phyloP scores from a whole-genome alignment of 495 filamentous ascomycete species.

The Aspergillus hancockii region DNA sequence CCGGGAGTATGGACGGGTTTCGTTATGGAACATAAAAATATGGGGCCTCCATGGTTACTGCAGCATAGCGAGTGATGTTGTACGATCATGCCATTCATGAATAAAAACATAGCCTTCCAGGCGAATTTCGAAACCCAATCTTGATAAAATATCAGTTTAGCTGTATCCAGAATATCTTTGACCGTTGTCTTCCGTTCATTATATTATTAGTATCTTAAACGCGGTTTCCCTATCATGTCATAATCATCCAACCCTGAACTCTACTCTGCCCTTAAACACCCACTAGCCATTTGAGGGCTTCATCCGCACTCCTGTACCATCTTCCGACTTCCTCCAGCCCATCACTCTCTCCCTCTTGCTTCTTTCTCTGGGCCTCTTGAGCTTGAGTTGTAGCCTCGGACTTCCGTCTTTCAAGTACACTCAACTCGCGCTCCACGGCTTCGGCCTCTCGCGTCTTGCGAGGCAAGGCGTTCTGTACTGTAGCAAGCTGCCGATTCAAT shows the following conservation, averaged over 20 bases:
- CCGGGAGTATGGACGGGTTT: slow-evolving; percentile 46
- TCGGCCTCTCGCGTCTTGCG: slow-evolving; percentile 72
- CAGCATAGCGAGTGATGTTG: slow-evolving; percentile 47
- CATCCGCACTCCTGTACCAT: slow-evolving; percentile 77
- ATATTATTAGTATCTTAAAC: slow-evolving; percentile 10
- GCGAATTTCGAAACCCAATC: slow-evolving; percentile 9
- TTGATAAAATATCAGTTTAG: too few relatives aligned
- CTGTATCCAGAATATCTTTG: background rate
- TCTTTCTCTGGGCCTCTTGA: slow-evolving; percentile 76
- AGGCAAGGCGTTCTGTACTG: slow-evolving; percentile 64
- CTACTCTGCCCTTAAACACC: slow-evolving; percentile 40
- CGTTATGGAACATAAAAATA: slow-evolving; percentile 39
- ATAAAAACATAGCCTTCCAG: slow-evolving; percentile 40
- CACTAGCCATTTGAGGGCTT: slow-evolving; percentile 66
- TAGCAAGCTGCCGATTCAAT: slow-evolving; percentile 67
- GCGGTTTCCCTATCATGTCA: slow-evolving; percentile 22
- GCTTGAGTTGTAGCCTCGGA: slow-evolving; percentile 67
- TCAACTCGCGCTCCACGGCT: slow-evolving; percentile 68
- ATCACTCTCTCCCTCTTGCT: slow-evolving; percentile 72
- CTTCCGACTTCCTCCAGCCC: slow-evolving; percentile 80
- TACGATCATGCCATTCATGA: slow-evolving; percentile 49
- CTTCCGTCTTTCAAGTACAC: slow-evolving; percentile 70
- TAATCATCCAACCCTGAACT: slow-evolving; percentile 19
- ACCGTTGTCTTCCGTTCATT: background rate
- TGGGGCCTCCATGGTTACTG: slow-evolving; percentile 45